Percentiles rank a stretch among this genome's conserved stretches.
These are phyloP conservation scores for Pichia sp. DNA, from an alignment of 1,139 yeast species.

Conservation along the genomic window DNA sequence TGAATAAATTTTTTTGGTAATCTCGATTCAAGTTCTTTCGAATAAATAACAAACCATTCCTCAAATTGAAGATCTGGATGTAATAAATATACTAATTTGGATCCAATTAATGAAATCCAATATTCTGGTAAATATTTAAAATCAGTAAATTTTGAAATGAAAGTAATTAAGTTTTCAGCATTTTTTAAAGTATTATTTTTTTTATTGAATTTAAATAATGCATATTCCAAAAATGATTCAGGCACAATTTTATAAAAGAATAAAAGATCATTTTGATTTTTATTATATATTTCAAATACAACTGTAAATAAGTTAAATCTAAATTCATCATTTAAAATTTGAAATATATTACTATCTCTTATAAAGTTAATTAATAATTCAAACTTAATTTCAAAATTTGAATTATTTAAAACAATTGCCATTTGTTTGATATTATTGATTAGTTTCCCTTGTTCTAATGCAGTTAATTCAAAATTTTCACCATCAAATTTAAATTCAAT, in stretches of 20 bases:
- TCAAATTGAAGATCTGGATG: constrained; percentile 2
- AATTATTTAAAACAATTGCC: background rate
- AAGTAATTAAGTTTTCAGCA: background rate
- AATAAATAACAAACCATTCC: background rate
- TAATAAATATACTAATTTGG: constrained; percentile 1
- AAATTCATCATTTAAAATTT: background rate
- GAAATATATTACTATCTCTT: background rate
- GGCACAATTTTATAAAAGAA: constrained; percentile 1
- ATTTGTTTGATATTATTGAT: background rate
- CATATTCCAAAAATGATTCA: background rate
- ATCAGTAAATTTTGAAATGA: constrained; percentile 2
- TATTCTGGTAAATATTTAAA: constrained; percentile 2
- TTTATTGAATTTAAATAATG: background rate
- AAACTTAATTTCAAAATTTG: background rate
- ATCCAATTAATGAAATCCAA: constrained; percentile 10
- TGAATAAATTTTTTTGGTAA: background rate
- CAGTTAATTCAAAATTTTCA: background rate
- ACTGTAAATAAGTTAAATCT: background rate
- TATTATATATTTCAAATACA: background rate
- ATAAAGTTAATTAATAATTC: background rate
- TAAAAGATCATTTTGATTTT: background rate
- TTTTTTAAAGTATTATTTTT: background rate
- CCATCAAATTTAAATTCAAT: background rate
- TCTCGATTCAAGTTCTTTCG: background rate
- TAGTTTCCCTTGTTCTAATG: constrained; percentile 1